Conservation (phyloP, 1,284 basidiomycete genomes). For the Boletus calvinii region DNA sequence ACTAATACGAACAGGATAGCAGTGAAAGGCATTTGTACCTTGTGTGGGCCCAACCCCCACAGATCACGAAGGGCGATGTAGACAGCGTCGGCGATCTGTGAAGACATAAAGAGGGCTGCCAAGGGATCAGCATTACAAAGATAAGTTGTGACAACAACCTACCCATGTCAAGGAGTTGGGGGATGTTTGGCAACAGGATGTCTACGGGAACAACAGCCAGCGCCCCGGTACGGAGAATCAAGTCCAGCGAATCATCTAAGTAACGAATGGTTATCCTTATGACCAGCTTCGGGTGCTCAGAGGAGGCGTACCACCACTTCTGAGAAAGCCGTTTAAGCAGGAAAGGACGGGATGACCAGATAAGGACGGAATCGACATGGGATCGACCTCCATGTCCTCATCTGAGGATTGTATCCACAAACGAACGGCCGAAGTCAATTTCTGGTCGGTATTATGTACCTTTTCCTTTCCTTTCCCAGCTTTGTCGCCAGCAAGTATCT, state of each 20-base stretch:
- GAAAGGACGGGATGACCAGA: slow-evolving; percentile 33
- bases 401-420: slow-evolving; percentile 37
- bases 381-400: slow-evolving; percentile 31
- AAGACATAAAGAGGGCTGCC: slow-evolving; percentile 23
- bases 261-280: neutral
- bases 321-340: slow-evolving; percentile 36
- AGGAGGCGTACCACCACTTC: slow-evolving; percentile 38
- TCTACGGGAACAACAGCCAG: slow-evolving; percentile 32
- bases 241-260: slow-evolving; percentile 41
- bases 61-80: slow-evolving; percentile 24
- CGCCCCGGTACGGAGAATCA: slow-evolving; percentile 44
- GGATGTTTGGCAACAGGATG: slow-evolving; percentile 32
- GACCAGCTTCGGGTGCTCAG: neutral
- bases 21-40: slow-evolving; percentile 18
- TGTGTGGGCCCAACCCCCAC: slow-evolving; percentile 16
- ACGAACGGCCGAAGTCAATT: slow-evolving; percentile 36
- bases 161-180: slow-evolving; percentile 46
- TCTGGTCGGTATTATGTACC: slow-evolving; percentile 3
- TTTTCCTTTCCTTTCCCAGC: slow-evolving; percentile 26
- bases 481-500: slow-evolving; percentile 42
- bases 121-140: slow-evolving; percentile 1
- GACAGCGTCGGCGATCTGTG: slow-evolving; percentile 25
- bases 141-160: slow-evolving; percentile 9
- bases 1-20: slow-evolving; percentile 21
- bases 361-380: slow-evolving; percentile 8